phyloP scores from a whole-genome alignment of 2,329 filamentous ascomycete species.

The Paramyrothecium sp. region DNA sequence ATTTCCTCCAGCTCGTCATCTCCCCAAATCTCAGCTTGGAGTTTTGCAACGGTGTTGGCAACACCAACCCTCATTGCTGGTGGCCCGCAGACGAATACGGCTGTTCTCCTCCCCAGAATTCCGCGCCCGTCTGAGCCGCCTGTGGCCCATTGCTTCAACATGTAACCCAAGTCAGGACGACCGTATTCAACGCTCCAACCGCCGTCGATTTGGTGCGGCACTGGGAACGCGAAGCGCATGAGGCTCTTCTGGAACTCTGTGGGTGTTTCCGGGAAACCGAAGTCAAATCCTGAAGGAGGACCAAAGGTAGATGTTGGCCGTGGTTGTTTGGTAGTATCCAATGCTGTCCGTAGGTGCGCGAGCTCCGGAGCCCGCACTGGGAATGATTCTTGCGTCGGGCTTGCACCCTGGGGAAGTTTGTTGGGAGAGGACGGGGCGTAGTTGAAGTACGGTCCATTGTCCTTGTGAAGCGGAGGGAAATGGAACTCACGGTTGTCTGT shows the following conservation, averaged over 20 bases:
- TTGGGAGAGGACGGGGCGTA: conserved; percentile 49
- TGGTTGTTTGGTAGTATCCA: conserved; percentile 21
- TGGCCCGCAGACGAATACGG: conserved; percentile 91
- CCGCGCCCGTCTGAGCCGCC: conserved; percentile 65
- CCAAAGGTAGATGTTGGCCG: conserved; percentile 57
- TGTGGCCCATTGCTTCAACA: conserved; percentile 78
- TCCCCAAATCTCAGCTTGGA: conserved; percentile 83
- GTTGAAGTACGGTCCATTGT: conserved; percentile 58
- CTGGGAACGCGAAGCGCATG: conserved; percentile 85
- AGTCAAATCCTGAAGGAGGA: conserved; percentile 66
- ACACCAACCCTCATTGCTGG: conserved; percentile 85
- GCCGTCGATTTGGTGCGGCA: conserved; percentile 65
- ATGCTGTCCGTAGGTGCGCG: conserved; percentile 53
- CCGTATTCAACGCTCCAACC: conserved; percentile 94
- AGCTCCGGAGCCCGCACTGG: conserved; percentile 50
- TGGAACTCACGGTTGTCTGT: conserved; percentile 45
- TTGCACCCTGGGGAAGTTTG: conserved; percentile 20
- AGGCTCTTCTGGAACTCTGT: conserved; percentile 86
- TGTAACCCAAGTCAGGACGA: conserved; percentile 81
- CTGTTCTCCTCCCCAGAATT: conserved; percentile 76
- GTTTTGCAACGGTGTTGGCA: conserved; percentile 75
- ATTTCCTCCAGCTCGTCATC: conserved; percentile 82
- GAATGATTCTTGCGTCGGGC: conserved; percentile 17
- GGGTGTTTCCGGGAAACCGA: conserved; percentile 80
- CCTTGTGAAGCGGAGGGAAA: conserved; percentile 52